A percentile compares a stretch with the other conserved stretches of the same genome.
Evolutionary conservation across 192 early-diverging fungal genomes (phyloP).

Genomic region (Phycomyces nitens): DNA sequence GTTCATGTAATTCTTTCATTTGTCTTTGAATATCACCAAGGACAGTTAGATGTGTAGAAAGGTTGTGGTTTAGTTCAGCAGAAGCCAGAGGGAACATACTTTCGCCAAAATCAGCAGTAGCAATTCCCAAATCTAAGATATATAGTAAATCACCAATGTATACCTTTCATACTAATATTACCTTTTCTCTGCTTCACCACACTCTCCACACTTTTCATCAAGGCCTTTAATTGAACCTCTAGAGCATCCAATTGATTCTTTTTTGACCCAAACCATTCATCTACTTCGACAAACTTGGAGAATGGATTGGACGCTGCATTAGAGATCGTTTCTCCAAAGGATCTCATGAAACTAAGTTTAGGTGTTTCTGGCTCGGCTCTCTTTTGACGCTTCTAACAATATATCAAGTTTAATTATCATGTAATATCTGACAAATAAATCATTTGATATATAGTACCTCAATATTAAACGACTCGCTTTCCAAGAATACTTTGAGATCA

Average conservation of each 20-base stretch:
- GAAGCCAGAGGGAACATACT: slow-evolving; percentile 68
- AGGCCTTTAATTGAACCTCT: slow-evolving; percentile 72
- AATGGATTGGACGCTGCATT: slow-evolving; percentile 52
- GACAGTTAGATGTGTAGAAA: slow-evolving; percentile 64
- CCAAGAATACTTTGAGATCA: slow-evolving; percentile 83
- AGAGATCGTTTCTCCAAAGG: slow-evolving; percentile 71
- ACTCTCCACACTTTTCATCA: slow-evolving; percentile 76
- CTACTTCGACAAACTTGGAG: slow-evolving; percentile 66
- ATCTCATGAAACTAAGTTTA: slow-evolving; percentile 51
- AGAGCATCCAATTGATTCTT: slow-evolving; percentile 71
- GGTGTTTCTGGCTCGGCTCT: slow-evolving; percentile 34
- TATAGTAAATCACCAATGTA: neutral
- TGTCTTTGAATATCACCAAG: slow-evolving; percentile 79
- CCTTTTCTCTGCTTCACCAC: slow-evolving; percentile 70
- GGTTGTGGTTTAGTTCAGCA: slow-evolving; percentile 63
- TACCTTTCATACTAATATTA: slow-evolving; percentile 1
- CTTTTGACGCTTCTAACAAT: slow-evolving; percentile 52
- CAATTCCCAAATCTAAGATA: slow-evolving; percentile 58
- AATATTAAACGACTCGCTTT: slow-evolving; percentile 78
- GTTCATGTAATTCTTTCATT: slow-evolving; percentile 73
- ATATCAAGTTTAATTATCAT: too few relatives aligned
- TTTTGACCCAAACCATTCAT: slow-evolving; percentile 77
- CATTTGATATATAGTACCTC: slow-evolving; percentile 41
- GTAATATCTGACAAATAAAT: too few relatives aligned
- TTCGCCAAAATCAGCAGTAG: slow-evolving; percentile 78